Percentiles rank a stretch among this genome's conserved stretches.
Evolutionary conservation across 2,329 filamentous ascomycete species (phyloP).

Genomic region (Aspergillus fischeri): DNA sequence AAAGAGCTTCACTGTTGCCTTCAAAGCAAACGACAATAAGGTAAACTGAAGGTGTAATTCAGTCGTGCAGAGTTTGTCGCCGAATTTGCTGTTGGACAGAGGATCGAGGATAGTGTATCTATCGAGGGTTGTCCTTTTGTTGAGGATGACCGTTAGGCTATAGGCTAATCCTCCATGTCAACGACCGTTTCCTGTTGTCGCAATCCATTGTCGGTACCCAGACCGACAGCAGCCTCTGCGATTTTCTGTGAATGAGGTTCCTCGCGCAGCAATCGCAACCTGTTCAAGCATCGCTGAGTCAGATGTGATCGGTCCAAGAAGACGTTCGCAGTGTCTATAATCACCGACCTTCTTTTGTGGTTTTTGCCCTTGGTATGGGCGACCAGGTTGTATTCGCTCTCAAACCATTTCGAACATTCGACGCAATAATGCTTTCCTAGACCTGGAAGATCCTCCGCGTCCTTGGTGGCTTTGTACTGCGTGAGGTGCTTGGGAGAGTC

Average conservation of each 20-base stretch:
- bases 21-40: constrained; percentile 7
- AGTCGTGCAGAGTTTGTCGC: neutral
- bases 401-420: constrained; percentile 96
- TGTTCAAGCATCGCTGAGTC: constrained; percentile 34
- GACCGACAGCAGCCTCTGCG: constrained; percentile 73
- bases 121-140: neutral
- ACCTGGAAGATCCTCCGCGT: constrained; percentile 79
- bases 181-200: constrained; percentile 33
- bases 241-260: constrained; percentile 83
- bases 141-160: neutral
- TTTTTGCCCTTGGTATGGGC: constrained; percentile 82
- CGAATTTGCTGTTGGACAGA: neutral
- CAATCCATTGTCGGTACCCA: constrained; percentile 65
- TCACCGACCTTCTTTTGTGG: constrained; percentile 75
- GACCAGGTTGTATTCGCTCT: constrained; percentile 71
- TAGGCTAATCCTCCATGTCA: constrained; percentile 39
- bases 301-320: neutral
- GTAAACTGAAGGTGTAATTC: constrained; percentile 2
- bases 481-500: constrained; percentile 72
- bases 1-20: constrained; percentile 8
- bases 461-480: constrained; percentile 73
- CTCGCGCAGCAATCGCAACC: constrained; percentile 75
- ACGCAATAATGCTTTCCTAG: constrained; percentile 83
- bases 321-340: constrained; percentile 5
- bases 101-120: neutral